Base-by-base conservation (phyloP, 371 early-diverging fungal genomes). In the Mortierella sp. region DNA sequence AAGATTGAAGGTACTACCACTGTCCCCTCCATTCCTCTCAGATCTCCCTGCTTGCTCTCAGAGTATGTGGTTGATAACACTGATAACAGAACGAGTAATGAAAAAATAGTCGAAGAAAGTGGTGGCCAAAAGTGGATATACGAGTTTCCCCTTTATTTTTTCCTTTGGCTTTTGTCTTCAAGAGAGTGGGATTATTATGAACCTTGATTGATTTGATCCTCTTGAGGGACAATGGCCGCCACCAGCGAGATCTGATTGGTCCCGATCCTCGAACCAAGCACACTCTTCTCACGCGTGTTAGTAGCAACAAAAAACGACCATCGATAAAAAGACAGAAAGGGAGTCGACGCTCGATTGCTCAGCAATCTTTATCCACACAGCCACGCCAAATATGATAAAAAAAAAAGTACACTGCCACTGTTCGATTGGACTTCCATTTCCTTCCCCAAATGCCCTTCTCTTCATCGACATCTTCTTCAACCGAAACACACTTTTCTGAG, bases 1-100 rank as follows among this genome's bases (percentile, higher is more conserved):
- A 88, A 87, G 48, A 90, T 93, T 70, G 93, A 94, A 80, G 92
- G 92, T 91, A 86, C 71, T 31, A 2, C 9, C 44, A 4, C 22
- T 29, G 22, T 19, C 11, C 29, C 37, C 58, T 61, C 22, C 61
- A 22, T 19, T 22, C 31, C 16, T 31, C 0, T 31, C 34, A 31
- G 24, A 22, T 47, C 47, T n/a, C n/a, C n/a, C n/a, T n/a, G n/a
- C n/a, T n/a, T n/a, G n/a, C n/a, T n/a, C n/a, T n/a, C n/a, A n/a
- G n/a, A n/a, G n/a, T n/a, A n/a, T n/a, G 19, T 4, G 22, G 16
- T 47, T 22, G 47, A 16, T 45, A 16, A 29, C 61, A 40, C 3
- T 45, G 31, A 45, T 44, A 44, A 44, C 66, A 44, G 31, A 9
- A 66, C 22, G 47, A 66, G 47, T 4, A 22, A 47, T 24, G 26